Base-by-base conservation (phyloP, 345 rosid species). In the Sonneratia alba region DNA sequence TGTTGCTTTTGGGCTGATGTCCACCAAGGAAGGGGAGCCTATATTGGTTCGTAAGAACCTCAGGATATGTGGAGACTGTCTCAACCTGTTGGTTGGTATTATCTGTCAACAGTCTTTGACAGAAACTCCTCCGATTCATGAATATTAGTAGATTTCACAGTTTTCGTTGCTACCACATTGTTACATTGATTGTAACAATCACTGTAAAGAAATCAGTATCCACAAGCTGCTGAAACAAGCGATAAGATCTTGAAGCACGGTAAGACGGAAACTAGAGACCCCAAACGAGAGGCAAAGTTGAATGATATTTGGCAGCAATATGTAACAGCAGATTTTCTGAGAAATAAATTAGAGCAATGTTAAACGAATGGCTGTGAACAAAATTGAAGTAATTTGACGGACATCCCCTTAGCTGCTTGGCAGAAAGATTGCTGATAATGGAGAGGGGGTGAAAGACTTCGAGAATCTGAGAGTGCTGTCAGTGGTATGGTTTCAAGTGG, bases 31-130 rank as follows among this genome's bases (percentile, higher is more conserved):
- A 22, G 85, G 88, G 68, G 90, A 83, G 70, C 88, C 94, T 14
- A 71, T 93, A 72, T 76, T 88, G 5, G 97, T 91, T 78, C 79
- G 86, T 32, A 91, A 91, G 83, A 93, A 93, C 79, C 76, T 91
- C 53, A 83, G 98, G 68, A 93, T 91, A 66, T 91, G 98, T 65
- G 98, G 97, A 40, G 96, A 93, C 75, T 93, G 97, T 74, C 96
- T 91, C 40, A 83, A 87, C 32, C 32, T 27, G 32, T 27, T 27
- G 32, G 32, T 27, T 27, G 32, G 32, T 27, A 27, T 27, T 19
- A 53, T 53, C 57, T 53, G 57, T 53, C 22, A 53, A 16, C 7
- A 7, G 51, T 47, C 16, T 14, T 47, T 6, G 51, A 7, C 11
- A 14, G 1, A 14, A 6, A 11, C 51, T 14, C 16, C 0, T 47